Base-by-base conservation (phyloP, 169 alveolate genomes). In the Plasmodium coatneyi region DNA sequence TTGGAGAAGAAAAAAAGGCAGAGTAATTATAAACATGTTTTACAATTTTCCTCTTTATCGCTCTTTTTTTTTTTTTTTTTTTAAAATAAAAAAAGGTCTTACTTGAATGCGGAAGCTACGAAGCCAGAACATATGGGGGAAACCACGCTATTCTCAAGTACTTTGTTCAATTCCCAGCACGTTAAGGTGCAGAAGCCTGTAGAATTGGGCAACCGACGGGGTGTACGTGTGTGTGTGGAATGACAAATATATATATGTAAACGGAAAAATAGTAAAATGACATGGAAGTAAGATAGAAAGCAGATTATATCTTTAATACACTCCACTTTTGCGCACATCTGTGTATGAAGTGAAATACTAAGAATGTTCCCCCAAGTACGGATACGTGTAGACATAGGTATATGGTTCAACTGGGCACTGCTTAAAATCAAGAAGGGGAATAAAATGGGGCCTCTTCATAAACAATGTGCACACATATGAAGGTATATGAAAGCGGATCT, bases 81-180 rank as follows among this genome's bases (percentile, higher is more conserved):
- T 7, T 1, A 60, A 34, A 79, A 14, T 49, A 3, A 16, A 34
- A 39, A 28, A 28, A 9, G 28, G 10, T 70, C 52, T 76, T 49
- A 86, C 93, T 52, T 86, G 43, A 74, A 7, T 14, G 81, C 39
- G 60, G 93, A 86, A 43, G 93, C 93, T 54, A 76, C 49, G 80
- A 74, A 5, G 28, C 93, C 93, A 34, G 93, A 86, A 39, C 54
- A 41, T 16, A 52, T 86, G 30, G 93, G 60, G 30, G 93, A 74
- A 5, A 86, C 6, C 5, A 78, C 30, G 41, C 22, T 74, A 36
- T 43, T 84, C 39, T 74, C 93, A 16, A 84, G 7, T 14, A 9
- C 41, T n/a, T n/a, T 84, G 70, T 84, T 84, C 49, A 84, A 70
- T 34, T 84, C 34, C 84, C 93, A 84, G 80, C 86, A 84, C 19